Evolutionary conservation across 139 green algal genomes (phyloP).

Genomic region (Mychonastes homosphaera): DNA sequence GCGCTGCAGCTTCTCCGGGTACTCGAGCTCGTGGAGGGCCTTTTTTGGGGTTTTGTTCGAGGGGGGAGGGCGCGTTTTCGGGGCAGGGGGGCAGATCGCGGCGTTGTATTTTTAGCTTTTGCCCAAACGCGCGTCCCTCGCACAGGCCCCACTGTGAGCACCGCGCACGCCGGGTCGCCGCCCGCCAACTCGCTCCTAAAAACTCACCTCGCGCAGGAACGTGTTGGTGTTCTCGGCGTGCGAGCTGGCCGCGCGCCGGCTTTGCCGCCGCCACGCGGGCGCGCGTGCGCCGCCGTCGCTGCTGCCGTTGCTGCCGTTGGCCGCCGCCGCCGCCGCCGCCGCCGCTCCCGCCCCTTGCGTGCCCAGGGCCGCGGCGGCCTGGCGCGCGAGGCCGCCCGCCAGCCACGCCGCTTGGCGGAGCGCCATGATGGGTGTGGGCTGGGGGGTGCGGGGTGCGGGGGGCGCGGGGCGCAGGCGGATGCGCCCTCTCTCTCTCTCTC

Average conservation of each 20-base stretch:
- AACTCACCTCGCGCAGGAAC: constrained; percentile 57
- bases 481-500: too few species aligned
- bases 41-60: too few species aligned
- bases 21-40: constrained; percentile 55
- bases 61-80: too few species aligned
- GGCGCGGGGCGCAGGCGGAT: too few species aligned
- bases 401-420: too few species aligned
- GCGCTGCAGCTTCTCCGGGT: constrained; percentile 63
- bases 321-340: not conserved
- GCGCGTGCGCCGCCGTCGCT: too few species aligned
- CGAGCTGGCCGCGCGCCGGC: constrained; percentile 45
- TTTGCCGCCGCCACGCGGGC: constrained; percentile 29
- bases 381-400: too few species aligned
- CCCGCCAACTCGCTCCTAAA: not conserved
- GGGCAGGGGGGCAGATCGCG: not conserved
- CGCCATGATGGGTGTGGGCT: too few species aligned
- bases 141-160: not conserved
- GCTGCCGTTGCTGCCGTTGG: too few species aligned
- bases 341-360: too few species aligned
- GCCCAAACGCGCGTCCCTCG: not conserved
- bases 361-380: too few species aligned
- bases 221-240: constrained; percentile 74
- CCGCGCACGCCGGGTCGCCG: not conserved
- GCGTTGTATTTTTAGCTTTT: not conserved
- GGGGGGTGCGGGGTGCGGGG: too few species aligned